Conservation (phyloP, 2,329 filamentous ascomycete genomes). For the Alternaria gansuensis region DNA sequence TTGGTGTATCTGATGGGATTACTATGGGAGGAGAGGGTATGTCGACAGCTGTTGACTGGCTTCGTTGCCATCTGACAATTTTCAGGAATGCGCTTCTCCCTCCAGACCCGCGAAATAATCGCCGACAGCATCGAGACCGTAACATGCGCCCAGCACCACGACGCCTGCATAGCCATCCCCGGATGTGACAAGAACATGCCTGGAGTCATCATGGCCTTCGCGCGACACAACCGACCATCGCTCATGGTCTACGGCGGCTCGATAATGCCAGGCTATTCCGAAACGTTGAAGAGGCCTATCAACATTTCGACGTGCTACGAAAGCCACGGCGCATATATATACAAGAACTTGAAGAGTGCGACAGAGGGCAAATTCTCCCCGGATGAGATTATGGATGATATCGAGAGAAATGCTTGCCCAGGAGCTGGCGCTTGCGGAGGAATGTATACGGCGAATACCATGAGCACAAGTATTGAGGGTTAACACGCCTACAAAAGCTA, state of each 20-base stretch:
- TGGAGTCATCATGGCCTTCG: slow-evolving; percentile 88
- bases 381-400: slow-evolving; percentile 82
- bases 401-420: slow-evolving; percentile 81
- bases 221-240: slow-evolving; percentile 88
- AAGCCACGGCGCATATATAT: slow-evolving; percentile 81
- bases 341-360: slow-evolving; percentile 75
- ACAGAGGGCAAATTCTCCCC: slow-evolving; percentile 73
- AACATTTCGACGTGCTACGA: slow-evolving; percentile 93
- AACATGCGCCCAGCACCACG: slow-evolving; percentile 89
- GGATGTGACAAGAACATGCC: slow-evolving; percentile 99
- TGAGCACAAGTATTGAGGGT: slow-evolving; percentile 68
- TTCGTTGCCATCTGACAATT: slow-evolving; percentile 1
- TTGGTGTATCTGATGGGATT: slow-evolving; percentile 89
- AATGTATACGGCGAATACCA: slow-evolving; percentile 95
- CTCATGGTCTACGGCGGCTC: slow-evolving; percentile 96
- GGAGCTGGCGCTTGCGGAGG: slow-evolving; percentile 83
- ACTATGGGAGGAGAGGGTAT: slow-evolving; percentile 92
- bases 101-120: slow-evolving; percentile 90
- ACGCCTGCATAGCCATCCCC: slow-evolving; percentile 91
- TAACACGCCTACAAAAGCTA: too few relatives aligned
- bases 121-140: slow-evolving; percentile 94
- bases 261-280: slow-evolving; percentile 85
- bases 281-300: slow-evolving; percentile 77
- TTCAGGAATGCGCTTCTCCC: slow-evolving; percentile 90
- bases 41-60: neutral